Evolutionary conservation across 2,329 filamentous ascomycete species (phyloP).

Genomic region (Monosporascus cannonballus): DNA sequence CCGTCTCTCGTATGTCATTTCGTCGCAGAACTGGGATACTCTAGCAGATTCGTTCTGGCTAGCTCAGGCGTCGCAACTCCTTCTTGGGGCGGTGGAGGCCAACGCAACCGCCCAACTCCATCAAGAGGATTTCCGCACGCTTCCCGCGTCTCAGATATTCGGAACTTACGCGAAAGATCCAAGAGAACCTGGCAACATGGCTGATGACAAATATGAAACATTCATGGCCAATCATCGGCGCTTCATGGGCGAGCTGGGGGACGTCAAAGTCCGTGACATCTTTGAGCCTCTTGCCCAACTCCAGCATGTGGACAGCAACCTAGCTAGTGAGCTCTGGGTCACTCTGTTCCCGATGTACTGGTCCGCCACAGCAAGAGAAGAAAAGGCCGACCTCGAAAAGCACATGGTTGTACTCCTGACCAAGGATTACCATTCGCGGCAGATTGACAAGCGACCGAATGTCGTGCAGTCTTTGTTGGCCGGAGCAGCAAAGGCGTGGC

Average conservation of each 20-base stretch:
- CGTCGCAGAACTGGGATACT: conserved; percentile 94
- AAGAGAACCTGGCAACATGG: conserved; percentile 59
- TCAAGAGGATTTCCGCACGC: conserved; percentile 73
- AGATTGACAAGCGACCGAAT: conserved; percentile 92
- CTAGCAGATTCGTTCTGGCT: conserved; percentile 95
- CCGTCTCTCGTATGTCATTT: conserved; percentile 81
- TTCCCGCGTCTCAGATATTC: conserved; percentile 68
- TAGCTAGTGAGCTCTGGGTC: conserved; percentile 88
- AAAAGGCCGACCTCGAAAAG: conserved; percentile 83
- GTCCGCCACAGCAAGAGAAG: conserved; percentile 81
- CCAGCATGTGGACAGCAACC: conserved; percentile 77
- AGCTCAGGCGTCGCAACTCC: conserved; percentile 85
- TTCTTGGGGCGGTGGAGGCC: conserved; percentile 87
- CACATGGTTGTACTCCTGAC: conserved; percentile 86
- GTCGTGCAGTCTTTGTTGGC: conserved; percentile 90
- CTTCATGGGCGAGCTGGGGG: conserved; percentile 79
- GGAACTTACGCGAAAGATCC: conserved; percentile 66
- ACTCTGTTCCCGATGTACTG: conserved; percentile 88
- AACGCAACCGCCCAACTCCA: conserved; percentile 74
- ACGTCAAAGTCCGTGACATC: conserved; percentile 81
- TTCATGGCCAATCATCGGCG: conserved; percentile 72
- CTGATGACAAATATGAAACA: conserved; percentile 75
- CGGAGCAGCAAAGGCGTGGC: conserved; percentile 76
- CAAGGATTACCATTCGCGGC: conserved; percentile 90
- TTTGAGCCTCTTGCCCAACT: conserved; percentile 87